phyloP scores from a whole-genome alignment of 2,329 filamentous ascomycete species.

The Neopestalotiopsis rosae region DNA sequence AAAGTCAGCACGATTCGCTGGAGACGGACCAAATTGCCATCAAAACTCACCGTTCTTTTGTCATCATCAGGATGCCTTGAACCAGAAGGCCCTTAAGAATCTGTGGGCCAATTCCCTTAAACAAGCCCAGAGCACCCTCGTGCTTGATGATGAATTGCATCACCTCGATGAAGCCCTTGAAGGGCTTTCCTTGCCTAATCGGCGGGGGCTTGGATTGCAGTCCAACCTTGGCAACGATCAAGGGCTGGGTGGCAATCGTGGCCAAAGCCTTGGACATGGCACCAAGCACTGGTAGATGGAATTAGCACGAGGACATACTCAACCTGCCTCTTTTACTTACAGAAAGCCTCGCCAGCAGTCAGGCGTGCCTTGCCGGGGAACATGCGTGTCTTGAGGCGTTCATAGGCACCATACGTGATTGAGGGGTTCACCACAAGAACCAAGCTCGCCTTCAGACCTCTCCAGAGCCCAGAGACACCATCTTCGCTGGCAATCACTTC shows the following conservation, averaged over 20 bases:
- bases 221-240: slow-evolving; percentile 97
- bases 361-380: slow-evolving; percentile 80
- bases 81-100: slow-evolving; percentile 92
- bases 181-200: slow-evolving; percentile 83
- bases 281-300: slow-evolving; percentile 71
- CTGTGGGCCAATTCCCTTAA: slow-evolving; percentile 96
- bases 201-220: slow-evolving; percentile 92
- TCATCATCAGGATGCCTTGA: slow-evolving; percentile 98
- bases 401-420: slow-evolving; percentile 97
- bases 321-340: slow-evolving; percentile 60
- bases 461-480: slow-evolving; percentile 88
- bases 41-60: slow-evolving; percentile 80
- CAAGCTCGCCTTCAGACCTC: slow-evolving; percentile 92
- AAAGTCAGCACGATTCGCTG: not conserved
- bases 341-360: slow-evolving; percentile 85
- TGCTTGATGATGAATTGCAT: slow-evolving; percentile 93
- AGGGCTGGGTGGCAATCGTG: slow-evolving; percentile 88
- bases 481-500: slow-evolving; percentile 93
- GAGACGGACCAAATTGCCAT: not conserved
- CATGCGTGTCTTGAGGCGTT: slow-evolving; percentile 78
- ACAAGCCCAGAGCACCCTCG: slow-evolving; percentile 82
- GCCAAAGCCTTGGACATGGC: slow-evolving; percentile 92
- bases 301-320: not conserved
- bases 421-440: slow-evolving; percentile 95
- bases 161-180: slow-evolving; percentile 91